A percentile compares a stretch with the other conserved stretches of the same genome.
phyloP scores from a whole-genome alignment of 169 alveolate species.

The Hammondia hammondi region DNA sequence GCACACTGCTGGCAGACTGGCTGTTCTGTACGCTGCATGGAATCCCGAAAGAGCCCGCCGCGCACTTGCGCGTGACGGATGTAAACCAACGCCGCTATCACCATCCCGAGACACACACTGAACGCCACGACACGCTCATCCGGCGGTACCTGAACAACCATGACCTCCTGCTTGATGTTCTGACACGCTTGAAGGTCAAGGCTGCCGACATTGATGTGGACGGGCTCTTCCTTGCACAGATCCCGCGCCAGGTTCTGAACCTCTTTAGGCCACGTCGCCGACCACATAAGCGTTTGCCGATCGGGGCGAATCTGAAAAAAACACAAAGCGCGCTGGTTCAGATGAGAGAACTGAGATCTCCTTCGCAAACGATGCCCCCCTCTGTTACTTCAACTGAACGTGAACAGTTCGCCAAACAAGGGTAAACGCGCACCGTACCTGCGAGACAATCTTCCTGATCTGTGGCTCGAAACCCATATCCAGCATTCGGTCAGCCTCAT shows the following conservation, averaged over 20 bases:
- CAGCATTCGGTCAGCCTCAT: constrained; percentile 99
- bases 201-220: constrained; percentile 96
- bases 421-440: constrained; percentile 86
- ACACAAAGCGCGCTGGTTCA: constrained; percentile 76
- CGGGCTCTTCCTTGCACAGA: constrained; percentile 94
- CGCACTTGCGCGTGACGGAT: no score
- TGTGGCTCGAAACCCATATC: constrained; percentile 99
- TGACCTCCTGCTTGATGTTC: constrained; percentile 90
- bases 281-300: constrained; percentile 95
- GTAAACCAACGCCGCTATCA: no score
- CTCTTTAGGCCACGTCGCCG: constrained; percentile 99
- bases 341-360: no score
- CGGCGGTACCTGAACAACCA: constrained; percentile 78
- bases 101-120: no score
- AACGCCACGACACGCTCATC: no score
- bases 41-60: no score
- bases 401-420: background rate
- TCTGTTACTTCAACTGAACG: background rate
- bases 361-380: background rate
- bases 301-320: constrained; percentile 92
- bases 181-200: constrained; percentile 92
- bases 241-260: constrained; percentile 93
- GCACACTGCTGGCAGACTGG: no score
- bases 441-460: constrained; percentile 93
- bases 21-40: no score